Percentiles rank a stretch among this genome's conserved stretches.
These are phyloP conservation scores for Phytophthora pisi DNA, from an alignment of 352 stramenopile genomes.

Conservation along the genomic window DNA sequence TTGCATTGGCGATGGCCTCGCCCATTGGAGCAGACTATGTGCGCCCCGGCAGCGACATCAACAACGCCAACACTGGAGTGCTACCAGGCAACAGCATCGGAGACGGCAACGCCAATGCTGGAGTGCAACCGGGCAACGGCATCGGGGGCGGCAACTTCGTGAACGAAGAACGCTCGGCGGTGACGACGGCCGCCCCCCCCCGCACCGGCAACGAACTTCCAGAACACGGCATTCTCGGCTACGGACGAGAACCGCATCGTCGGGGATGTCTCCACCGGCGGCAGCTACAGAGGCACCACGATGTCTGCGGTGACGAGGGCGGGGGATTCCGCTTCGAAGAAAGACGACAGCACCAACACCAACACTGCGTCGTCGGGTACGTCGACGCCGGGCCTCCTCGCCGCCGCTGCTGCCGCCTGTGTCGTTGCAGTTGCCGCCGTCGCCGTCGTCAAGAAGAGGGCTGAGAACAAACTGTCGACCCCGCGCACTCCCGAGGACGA, in stretches of 20 bases:
- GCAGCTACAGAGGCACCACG: slow-evolving; percentile 15
- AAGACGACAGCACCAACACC: slow-evolving; percentile 8
- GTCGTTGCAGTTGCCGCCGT: slow-evolving; percentile 21
- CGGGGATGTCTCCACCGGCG: slow-evolving; percentile 14
- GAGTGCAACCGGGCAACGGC: slow-evolving; percentile 11
- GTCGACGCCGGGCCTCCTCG: slow-evolving; percentile 10
- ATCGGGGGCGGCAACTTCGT: slow-evolving; percentile 12
- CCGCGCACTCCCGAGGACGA: slow-evolving; percentile 25
- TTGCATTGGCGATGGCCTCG: slow-evolving; percentile 10
- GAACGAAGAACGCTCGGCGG: neutral
- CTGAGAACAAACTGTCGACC: slow-evolving; percentile 1
- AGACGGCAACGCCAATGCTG: neutral
- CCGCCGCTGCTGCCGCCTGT: slow-evolving; percentile 16
- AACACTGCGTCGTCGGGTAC: neutral
- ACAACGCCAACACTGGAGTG: neutral
- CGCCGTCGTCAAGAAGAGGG: slow-evolving; percentile 16
- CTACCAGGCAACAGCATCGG: neutral
- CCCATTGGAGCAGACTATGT: slow-evolving; percentile 3
- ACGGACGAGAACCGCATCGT: slow-evolving; percentile 14
- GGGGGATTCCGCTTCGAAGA: slow-evolving; percentile 1
- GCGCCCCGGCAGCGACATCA: neutral
- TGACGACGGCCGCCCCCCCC: neutral
- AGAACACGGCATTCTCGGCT: slow-evolving; percentile 24
- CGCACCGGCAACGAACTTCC: slow-evolving; percentile 15
- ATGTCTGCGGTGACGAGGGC: slow-evolving; percentile 9